Conservation (phyloP, 192 early-diverging fungal species). For the Funneliformis geosporum region DNA sequence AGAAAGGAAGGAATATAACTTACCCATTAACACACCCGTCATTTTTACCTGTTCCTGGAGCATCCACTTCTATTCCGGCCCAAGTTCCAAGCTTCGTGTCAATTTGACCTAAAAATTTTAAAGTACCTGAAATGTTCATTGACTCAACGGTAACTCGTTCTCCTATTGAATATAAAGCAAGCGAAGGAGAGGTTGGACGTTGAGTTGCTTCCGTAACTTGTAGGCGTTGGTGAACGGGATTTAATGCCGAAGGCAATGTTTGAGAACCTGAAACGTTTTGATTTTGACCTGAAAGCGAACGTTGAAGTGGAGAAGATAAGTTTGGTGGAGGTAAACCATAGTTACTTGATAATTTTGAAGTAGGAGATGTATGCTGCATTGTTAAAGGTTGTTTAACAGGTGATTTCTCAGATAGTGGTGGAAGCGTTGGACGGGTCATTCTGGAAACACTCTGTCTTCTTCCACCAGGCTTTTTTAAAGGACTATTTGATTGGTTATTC, state of each 20-base stretch:
- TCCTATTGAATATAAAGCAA: constrained; percentile 47
- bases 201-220: constrained; percentile 23
- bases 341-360: constrained; percentile 23
- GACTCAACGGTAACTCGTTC: constrained; percentile 66
- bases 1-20: constrained; percentile 30
- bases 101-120: constrained; percentile 72
- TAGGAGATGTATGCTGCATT: background rate
- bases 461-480: constrained; percentile 11
- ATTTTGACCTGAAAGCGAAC: constrained; percentile 23
- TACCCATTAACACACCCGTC: constrained; percentile 71
- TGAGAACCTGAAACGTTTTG: constrained; percentile 25
- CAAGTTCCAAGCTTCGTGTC: constrained; percentile 75
- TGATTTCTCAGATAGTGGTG: constrained; percentile 33
- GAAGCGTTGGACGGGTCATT: constrained; percentile 34
- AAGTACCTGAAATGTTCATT: constrained; percentile 60
- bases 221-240: constrained; percentile 11
- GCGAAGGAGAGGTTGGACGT: constrained; percentile 41
- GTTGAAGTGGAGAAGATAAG: constrained; percentile 10
- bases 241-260: background rate
- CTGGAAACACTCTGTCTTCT: constrained; percentile 17
- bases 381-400: background rate
- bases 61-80: constrained; percentile 80
- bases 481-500: constrained; percentile 18
- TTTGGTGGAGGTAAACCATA: background rate
- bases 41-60: constrained; percentile 74